Percentiles rank a stretch among this genome's conserved stretches.
Conservation (phyloP, 108 stramenopile species). For the Pseudonitzschia multiseries region DNA sequence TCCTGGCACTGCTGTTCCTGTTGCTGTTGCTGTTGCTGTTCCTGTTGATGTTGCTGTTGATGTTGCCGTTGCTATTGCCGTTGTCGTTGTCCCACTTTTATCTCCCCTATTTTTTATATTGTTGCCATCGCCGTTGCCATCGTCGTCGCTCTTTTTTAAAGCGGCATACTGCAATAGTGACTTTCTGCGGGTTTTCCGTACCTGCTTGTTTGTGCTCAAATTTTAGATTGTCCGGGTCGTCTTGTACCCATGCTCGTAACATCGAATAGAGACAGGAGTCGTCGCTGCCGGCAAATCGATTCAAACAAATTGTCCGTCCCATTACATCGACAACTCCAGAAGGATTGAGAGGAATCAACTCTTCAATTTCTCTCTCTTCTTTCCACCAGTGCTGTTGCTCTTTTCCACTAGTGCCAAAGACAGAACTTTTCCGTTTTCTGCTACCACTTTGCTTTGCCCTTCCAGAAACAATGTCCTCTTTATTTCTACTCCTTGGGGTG, state of each 20-base stretch:
- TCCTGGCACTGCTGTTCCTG: too few species aligned
- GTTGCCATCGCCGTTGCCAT: neutral
- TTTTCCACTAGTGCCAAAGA: neutral
- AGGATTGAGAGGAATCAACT: conserved; percentile 24
- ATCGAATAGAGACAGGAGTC: conserved; percentile 31
- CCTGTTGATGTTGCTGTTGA: too few species aligned
- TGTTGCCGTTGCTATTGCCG: too few species aligned
- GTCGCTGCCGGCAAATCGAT: neutral
- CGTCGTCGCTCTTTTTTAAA: neutral
- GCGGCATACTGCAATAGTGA: neutral
- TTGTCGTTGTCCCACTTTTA: neutral
- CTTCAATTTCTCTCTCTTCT: conserved; percentile 12
- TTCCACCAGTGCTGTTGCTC: conserved; percentile 6
- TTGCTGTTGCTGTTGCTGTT: too few species aligned
- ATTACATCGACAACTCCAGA: conserved; percentile 22
- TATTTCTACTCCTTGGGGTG: neutral
- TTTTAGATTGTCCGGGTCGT: conserved; percentile 26
- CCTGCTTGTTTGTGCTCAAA: neutral
- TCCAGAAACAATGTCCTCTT: neutral
- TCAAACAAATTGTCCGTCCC: conserved; percentile 25
- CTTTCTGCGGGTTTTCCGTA: neutral
- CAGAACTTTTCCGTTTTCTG: conserved; percentile 7
- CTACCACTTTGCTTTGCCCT: neutral
- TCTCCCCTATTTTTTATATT: neutral
- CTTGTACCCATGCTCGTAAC: conserved; percentile 35